Base-by-base conservation (phyloP, 768 basidiomycete species). In the Trametes elegans region DNA sequence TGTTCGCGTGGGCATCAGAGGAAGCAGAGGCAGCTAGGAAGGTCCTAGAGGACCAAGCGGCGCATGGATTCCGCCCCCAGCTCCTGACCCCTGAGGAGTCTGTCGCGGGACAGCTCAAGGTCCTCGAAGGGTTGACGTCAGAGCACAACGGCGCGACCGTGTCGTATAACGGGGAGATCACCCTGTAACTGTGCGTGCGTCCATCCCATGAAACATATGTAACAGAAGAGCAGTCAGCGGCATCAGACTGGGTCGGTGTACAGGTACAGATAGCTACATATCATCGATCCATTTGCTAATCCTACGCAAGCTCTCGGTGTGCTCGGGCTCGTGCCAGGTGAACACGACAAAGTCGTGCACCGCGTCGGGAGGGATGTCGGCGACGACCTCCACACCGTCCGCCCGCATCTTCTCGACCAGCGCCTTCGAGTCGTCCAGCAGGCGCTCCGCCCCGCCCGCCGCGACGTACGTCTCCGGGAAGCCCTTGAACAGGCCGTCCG, bases 381-480 rank as follows among this genome's bases (percentile, higher is more conserved):
- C 82, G 18, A 66, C 70, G 10, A 83, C 74, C 29, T 79, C 73
- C 14, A 68, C 73, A 44, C 79, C 83, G 53, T 85, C 82, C 32
- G 66, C 67, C 19, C 69, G 65, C 81, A 86, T 82, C 63, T 71
- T 74, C 29, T 76, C 69, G 34, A 68, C 68, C 57, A 85, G 66
- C 1, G 74, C 76, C 27, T 66, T 60, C 34, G 79, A 77, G 39
- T 74, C 72, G 65, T 87, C 85, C n/a, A 75, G 69, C n/a, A 84
- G 58, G 8, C 79, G 65, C 64, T 87, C 85, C 3, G 79, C 79
- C 5, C 78, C 80, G 14, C 85, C 85, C 5, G 73, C 75, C 7
- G 76, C 71, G 39, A 88, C 76, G 66, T 84, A 84, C 0, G 84
- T 85, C 19, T 76, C 70, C 2, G 86, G 85, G 67, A 82, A 87